Base-by-base conservation (phyloP, 1,284 basidiomycete genomes). In the Pseudozyma sp. region DNA sequence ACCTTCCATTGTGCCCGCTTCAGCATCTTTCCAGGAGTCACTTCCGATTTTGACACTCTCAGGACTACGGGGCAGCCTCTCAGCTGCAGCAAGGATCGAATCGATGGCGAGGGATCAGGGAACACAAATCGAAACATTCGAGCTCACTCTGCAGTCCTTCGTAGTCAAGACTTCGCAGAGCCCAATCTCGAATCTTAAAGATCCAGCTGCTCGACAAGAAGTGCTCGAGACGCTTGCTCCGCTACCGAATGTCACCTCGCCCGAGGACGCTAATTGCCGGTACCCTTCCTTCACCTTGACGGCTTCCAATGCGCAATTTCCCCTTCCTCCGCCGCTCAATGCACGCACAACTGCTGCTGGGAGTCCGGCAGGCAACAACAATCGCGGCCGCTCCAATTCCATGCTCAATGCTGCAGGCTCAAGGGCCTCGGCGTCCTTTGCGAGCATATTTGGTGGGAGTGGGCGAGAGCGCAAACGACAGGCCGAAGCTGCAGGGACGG, bases 1-100 rank as follows among this genome's bases (percentile, higher is more conserved):
- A 14, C 43, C 53, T 1, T 29, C 31, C 1, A 43, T 43, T 2
- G 19, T 55, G 16, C 19, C 44, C 5, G 8, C 35, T 9, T 37
- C 35, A 14, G 35, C 35, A 10, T 10, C 35, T 37, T 37, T 2
- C 5, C 35, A 9, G 35, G 24, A 37, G 17, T 35, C 48, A 17
- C 19, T 50, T 5, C 35, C 51, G 11, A 39, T 66, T 17, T 87
- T 94, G 7, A 93, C 92, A 0, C 86, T 94, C 31, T 94, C 92
- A 2, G 94, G 93, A 10, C 85, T 95, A 19, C 87, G 93, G 42
- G 93, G 92, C 10, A 87, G 86, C 10, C 82, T 94, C 19, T 85
- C 42, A 13, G 33, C 39, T 14, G 30, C 59, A 11, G 10, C 29
- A 80, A 47, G 45, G 31, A 37, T 11, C 5, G 19, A 4, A 10